These are phyloP conservation scores for Dovyalis caffra DNA, from an alignment of 345 rosid species.

Conservation along the genomic window DNA sequence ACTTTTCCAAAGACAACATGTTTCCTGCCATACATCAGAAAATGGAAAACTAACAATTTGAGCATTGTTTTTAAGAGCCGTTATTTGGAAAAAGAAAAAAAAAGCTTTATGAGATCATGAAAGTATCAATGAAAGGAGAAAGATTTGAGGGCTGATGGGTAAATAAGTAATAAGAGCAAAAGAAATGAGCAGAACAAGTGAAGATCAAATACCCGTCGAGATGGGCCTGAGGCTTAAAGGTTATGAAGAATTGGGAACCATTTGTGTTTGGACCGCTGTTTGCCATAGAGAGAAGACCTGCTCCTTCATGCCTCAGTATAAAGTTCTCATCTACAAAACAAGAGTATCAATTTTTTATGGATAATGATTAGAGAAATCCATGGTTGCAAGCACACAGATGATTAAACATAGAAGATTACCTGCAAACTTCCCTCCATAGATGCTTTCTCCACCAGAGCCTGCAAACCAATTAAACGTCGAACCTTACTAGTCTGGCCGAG, in stretches of 20 bases:
- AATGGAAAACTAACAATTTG: slow-evolving; percentile 11
- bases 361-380: slow-evolving; percentile 3
- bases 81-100: background rate
- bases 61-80: background rate
- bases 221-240: slow-evolving; percentile 76
- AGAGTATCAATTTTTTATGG: slow-evolving; percentile 7
- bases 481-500: slow-evolving; percentile 55
- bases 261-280: slow-evolving; percentile 89
- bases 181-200: slow-evolving; percentile 19
- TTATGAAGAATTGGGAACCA: slow-evolving; percentile 94
- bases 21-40: slow-evolving; percentile 52
- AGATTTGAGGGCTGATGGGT: background rate
- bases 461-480: slow-evolving; percentile 62
- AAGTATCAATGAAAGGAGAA: background rate
- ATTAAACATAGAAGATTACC: slow-evolving; percentile 42
- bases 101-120: background rate
- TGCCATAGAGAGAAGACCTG: slow-evolving; percentile 96
- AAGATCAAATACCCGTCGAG: slow-evolving; percentile 73
- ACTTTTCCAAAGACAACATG: slow-evolving; percentile 98
- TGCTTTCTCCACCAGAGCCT: slow-evolving; percentile 99
- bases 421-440: slow-evolving; percentile 91
- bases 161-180: background rate
- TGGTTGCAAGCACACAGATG: background rate
- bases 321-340: slow-evolving; percentile 82
- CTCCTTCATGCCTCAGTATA: slow-evolving; percentile 66